Evolutionary conservation across 164 flowering plant species (phyloP), one percentile per base, ranked within the genome.

Genomic region (Cinnamomum chago): DNA sequence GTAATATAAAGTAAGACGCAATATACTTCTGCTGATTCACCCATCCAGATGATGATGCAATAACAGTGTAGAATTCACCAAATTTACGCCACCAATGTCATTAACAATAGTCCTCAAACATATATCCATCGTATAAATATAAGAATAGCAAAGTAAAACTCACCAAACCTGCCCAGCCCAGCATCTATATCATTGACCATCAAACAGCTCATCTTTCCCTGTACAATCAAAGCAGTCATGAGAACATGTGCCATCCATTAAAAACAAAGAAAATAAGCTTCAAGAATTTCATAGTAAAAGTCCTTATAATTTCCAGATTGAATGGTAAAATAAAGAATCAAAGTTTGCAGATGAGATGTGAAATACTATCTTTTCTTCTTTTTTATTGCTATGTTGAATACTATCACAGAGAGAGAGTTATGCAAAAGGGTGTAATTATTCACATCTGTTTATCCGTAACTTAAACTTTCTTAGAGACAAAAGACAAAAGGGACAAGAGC

Each of bases 141-240:
- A 64, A 64, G 5, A 25, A 11, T 23, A 23, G 10, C 20, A 25
- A n/a, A 75, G 20, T 24, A 27, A 33, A 47, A 78, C 94, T 88
- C 79, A 93, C 98, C 97, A 79, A 91, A 90, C 88, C 97, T 89
- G 64, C 98, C 98, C 72, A 93, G 81, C 70, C 98, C 98, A 77
- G 97, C 97, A 83, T 95, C 98, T 76, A 95, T 84, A 78, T 95
- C 98, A 87, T 95, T 95, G 75, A 95, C 85, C 97, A 95, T 91
- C 82, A 95, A 81, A 79, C 95, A 91, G 76, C 97, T 92, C 91
- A 95, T 86, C 78, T 93, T 95, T 25, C 97, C 97, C 98, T 92
- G 92, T 68, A 80, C 35, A 50, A 25, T 23, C 18, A 74, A 80
- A 67, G 35, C 72, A 73, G 33, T 24, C 70, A 73, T 50, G 20